A percentile compares a stretch with the other conserved stretches of the same genome.
These are phyloP conservation scores for Echinosphaeria canescens DNA, from an alignment of 2,329 filamentous ascomycete species.

Conservation along the genomic window DNA sequence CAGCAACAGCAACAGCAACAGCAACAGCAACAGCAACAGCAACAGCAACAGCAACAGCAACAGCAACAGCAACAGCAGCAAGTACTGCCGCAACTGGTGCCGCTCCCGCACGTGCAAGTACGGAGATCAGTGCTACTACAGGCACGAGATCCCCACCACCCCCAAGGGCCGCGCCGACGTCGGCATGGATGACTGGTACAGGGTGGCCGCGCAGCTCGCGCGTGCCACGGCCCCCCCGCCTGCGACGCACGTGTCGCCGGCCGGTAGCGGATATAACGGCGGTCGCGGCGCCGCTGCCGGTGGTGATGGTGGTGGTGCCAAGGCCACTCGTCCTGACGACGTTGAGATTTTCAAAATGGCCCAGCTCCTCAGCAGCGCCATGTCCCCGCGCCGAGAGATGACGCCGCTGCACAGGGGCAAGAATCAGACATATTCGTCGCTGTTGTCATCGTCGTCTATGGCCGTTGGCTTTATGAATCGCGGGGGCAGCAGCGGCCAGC, in stretches of 20 bases:
- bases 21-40: background rate
- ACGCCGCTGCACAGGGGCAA: too few relatives aligned
- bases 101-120: conserved; percentile 18
- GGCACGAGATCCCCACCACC: conserved; percentile 20
- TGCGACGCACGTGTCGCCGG: background rate
- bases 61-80: background rate
- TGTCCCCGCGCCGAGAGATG: too few relatives aligned
- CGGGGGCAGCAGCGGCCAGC: too few relatives aligned
- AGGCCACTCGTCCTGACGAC: background rate
- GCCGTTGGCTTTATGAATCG: too few relatives aligned
- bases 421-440: too few relatives aligned
- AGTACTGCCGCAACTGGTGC: conserved; percentile 20
- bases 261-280: too few relatives aligned
- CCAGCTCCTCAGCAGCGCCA: too few relatives aligned
- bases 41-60: conserved; percentile 1
- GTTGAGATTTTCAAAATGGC: background rate
- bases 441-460: too few relatives aligned
- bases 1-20: conserved; percentile 1
- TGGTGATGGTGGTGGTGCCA: background rate
- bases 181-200: conserved; percentile 19
- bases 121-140: conserved; percentile 15
- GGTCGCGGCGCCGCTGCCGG: background rate
- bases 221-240: background rate
- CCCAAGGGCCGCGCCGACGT: conserved; percentile 15
- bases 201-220: conserved; percentile 1